These are phyloP conservation scores for Chamaecyparis obtusa DNA, from an alignment of 75 land plant species.

Conservation along the genomic window DNA sequence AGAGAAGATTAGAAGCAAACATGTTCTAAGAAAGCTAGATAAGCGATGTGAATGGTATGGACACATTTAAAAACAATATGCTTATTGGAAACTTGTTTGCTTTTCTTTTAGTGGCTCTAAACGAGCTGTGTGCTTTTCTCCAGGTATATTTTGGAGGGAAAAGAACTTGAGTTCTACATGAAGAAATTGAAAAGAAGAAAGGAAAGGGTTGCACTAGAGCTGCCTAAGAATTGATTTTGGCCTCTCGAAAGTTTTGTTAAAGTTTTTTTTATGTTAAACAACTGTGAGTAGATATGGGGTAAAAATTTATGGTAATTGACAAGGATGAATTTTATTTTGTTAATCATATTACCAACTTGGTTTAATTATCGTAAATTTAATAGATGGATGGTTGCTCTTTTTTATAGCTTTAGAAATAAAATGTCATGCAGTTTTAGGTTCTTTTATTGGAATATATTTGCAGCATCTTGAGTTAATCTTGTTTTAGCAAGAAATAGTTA, in stretches of 20 bases:
- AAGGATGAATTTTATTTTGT: not conserved
- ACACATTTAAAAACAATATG: not conserved
- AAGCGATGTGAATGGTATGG: slow-evolving; percentile 61
- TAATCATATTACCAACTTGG: not conserved
- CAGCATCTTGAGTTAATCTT: no score
- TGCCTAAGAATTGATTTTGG: slow-evolving; percentile 8
- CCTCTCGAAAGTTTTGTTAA: not conserved
- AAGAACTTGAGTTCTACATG: no score
- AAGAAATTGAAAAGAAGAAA: no score
- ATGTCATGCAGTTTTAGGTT: not conserved
- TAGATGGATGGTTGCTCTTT: not conserved
- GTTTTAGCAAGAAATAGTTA: not conserved
- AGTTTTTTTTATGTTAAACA: no score
- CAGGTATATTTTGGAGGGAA: no score
- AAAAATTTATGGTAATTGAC: not conserved
- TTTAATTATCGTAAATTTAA: not conserved
- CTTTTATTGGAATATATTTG: not conserved
- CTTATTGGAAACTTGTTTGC: not conserved
- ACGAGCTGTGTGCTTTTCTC: not conserved
- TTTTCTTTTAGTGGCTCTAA: not conserved
- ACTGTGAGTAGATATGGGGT: no score
- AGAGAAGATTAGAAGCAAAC: slow-evolving; percentile 68
- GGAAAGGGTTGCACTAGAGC: slow-evolving; percentile 63
- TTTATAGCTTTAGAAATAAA: not conserved
- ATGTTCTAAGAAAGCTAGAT: slow-evolving; percentile 52